Evolutionary conservation across 2,329 filamentous ascomycete species (phyloP), one percentile per base, ranked within the genome.

Genomic region (Fusarium graminum): DNA sequence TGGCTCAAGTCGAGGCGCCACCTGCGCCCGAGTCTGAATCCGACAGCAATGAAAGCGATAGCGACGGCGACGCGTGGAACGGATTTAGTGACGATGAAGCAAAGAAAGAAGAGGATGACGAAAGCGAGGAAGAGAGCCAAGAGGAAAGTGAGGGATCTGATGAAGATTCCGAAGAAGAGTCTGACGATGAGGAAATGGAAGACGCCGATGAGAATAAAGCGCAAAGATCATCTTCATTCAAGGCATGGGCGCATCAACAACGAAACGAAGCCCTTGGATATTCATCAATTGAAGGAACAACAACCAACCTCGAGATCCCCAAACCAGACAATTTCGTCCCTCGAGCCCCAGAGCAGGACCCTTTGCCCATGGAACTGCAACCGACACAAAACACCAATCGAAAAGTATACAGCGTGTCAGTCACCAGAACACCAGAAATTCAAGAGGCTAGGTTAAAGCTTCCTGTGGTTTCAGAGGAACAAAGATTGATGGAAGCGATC

Each of bases 401-500:
- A 62, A 94, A 94, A 73, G 91, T 90, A 1, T 94, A 88, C 75
- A 90, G 89, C 62, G 90, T 97, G 2, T 78, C 86, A 2, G 89
- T 97, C 4, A 80, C 86, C 38, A 87, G 95, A 57, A 81, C 86
- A 1, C 80, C 88, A 7, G 89, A 91, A 17, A 91, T 98, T 22
- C 92, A 97, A 75, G 86, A 90, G 45, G 87, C 90, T 12, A 88
- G 95, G 13, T 78, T 96, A 44, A 88, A 91, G 55, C 84, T 99
- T 16, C 95, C 95, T 0, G 92, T 99, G 2, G 93, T 98, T 3
- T 92, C 92, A 3, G 94, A 98, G 76, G 95, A 99, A 77, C 95
- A 99, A 75, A 93, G 91, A 73, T 94, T 99, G 29, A 98, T 99
- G 94, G 95, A 99, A 78, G 93, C 94, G 1, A 93, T 99, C 46